These are phyloP conservation scores for Cordyceps cicadae DNA, from an alignment of 2,329 filamentous ascomycete genomes.

Conservation along the genomic window DNA sequence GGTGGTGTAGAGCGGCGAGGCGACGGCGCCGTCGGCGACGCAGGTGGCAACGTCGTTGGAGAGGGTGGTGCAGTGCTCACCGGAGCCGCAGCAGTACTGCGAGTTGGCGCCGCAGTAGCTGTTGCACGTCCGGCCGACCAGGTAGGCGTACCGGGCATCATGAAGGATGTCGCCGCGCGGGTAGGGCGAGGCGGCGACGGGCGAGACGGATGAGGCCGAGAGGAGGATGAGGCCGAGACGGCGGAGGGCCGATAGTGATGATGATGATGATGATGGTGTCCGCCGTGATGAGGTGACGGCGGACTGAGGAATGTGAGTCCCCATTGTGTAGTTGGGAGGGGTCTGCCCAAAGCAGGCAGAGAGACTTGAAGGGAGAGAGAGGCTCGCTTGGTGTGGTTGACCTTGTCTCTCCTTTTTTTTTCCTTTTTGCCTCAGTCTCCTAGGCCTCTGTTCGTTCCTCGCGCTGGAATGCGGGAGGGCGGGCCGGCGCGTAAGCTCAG, in stretches of 20 bases:
- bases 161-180: conserved; percentile 37
- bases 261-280: not conserved
- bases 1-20: conserved; percentile 37
- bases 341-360: conserved; percentile 4
- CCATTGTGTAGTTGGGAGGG: not conserved
- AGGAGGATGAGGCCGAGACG: conserved; percentile 26
- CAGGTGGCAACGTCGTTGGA: conserved; percentile 43
- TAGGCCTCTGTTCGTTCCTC: not conserved
- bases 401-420: not conserved
- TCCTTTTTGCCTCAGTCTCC: not conserved
- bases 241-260: not conserved
- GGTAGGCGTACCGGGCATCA: conserved; percentile 40
- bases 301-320: conserved; percentile 10
- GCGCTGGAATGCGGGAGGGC: conserved; percentile 12
- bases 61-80: conserved; percentile 43
- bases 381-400: not conserved
- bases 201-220: conserved; percentile 25
- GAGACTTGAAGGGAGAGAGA: not conserved
- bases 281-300: conserved; percentile 3
- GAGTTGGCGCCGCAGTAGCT: conserved; percentile 47
- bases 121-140: conserved; percentile 41
- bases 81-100: conserved; percentile 45
- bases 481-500: conserved; percentile 2
- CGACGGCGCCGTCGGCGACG: conserved; percentile 25
- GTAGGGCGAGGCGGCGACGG: conserved; percentile 36